Conservation (phyloP, 2,329 filamentous ascomycete genomes). For the Pleoardoris graminearum region DNA sequence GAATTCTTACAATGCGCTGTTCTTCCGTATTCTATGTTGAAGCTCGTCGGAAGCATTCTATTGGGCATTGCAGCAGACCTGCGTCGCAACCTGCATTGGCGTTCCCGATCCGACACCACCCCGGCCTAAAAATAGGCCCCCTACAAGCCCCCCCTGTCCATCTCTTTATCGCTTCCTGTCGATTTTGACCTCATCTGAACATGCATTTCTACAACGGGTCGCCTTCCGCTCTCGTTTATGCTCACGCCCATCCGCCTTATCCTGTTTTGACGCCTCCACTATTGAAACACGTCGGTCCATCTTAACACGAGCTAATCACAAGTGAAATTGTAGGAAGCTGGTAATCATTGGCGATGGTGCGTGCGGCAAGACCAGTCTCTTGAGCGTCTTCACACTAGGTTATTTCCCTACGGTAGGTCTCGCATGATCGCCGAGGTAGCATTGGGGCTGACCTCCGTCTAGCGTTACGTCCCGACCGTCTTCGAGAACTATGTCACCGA, state of each 20-base stretch:
- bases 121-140: slow-evolving; percentile 43
- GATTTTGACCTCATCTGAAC: slow-evolving; percentile 21
- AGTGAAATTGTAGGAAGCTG: slow-evolving; percentile 69
- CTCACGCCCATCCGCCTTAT: slow-evolving; percentile 15
- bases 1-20: not conserved
- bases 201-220: slow-evolving; percentile 10
- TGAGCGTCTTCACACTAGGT: slow-evolving; percentile 96
- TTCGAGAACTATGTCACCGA: slow-evolving; percentile 99
- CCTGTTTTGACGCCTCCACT: slow-evolving; percentile 12
- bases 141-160: slow-evolving; percentile 37
- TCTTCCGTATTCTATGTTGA: slow-evolving; percentile 6
- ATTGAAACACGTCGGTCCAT: slow-evolving; percentile 20
- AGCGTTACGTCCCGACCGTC: slow-evolving; percentile 71
- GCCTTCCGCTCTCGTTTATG: slow-evolving; percentile 9
- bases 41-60: slow-evolving; percentile 24
- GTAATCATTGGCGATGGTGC: slow-evolving; percentile 97
- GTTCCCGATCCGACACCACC: slow-evolving; percentile 40
- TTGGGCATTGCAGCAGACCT: slow-evolving; percentile 29
- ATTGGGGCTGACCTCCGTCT: slow-evolving; percentile 26
- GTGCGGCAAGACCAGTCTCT: slow-evolving; percentile 95
- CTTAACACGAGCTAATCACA: slow-evolving; percentile 26
- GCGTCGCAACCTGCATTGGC: slow-evolving; percentile 44
- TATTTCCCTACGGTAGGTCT: slow-evolving; percentile 92
- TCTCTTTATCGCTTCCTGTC: slow-evolving; percentile 39
- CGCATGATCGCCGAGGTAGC: slow-evolving; percentile 17